Base-by-base conservation (phyloP, 306 rosid genomes). In the Quercus aquifolioides region DNA sequence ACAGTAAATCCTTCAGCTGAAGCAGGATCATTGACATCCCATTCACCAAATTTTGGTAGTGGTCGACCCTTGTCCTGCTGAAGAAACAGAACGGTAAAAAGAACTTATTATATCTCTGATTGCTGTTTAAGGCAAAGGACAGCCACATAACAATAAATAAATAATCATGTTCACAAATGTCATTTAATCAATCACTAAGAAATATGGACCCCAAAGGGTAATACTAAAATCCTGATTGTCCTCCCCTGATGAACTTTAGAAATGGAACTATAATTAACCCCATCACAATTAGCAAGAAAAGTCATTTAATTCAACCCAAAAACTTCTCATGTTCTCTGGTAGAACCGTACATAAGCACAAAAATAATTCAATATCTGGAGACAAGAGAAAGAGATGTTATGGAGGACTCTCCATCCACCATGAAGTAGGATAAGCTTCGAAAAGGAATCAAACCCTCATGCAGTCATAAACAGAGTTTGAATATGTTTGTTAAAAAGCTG, bases 21-120 rank as follows among this genome's bases (percentile, higher is more conserved):
- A 86, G 99, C 90, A 74, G 99, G 99, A 89, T 95, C 97, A 77
- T 95, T 95, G 79, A 91, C 99, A 81, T 95, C 98, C 99, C 99
- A 95, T 85, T 93, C 99, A 78, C 99, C 99, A 76, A 95, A 95
- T 84, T 95, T 95, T 52, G 99, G 99, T 14, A 95, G 92, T 59
- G 99, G 98, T 76, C 75, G 93, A 73, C 99, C 99, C 88, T 95
- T 95, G 41, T 91, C 99, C 97, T 95, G 91, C 59, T 78, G 30
- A 63, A 79, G 59, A 79, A 69, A 74, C 71, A 68, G 65, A 33
- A 74, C 43, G 14, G 71, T 26, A 18, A 43, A 43, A 71, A 28
- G 11, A 13, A 6, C 21, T 35, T 1, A 71, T 46, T 23, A 71
- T 12, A 7, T 49, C 23, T 30, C 62, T 23, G 62, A 38, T 55